phyloP scores from a whole-genome alignment of 2,329 filamentous ascomycete genomes.

The Mycosphaerella sp. region DNA sequence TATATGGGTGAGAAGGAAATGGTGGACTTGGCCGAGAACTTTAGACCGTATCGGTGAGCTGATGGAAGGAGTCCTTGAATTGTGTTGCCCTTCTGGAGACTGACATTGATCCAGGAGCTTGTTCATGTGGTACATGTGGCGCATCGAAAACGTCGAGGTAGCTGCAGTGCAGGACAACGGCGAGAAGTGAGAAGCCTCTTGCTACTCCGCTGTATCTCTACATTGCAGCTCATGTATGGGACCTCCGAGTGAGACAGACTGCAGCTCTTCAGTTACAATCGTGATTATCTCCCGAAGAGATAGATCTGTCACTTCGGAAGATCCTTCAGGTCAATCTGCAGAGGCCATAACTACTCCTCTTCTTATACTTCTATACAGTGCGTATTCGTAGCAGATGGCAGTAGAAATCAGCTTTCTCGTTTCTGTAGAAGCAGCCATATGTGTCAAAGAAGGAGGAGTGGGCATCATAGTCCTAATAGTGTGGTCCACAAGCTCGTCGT shows the following conservation, averaged over 20 bases:
- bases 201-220: background rate
- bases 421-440: too few relatives aligned
- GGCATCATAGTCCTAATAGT: too few relatives aligned
- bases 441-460: too few relatives aligned
- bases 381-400: too few relatives aligned
- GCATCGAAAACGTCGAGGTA: slow-evolving; percentile 23
- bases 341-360: too few relatives aligned
- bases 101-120: slow-evolving; percentile 54
- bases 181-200: background rate
- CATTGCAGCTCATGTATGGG: too few relatives aligned
- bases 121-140: slow-evolving; percentile 99
- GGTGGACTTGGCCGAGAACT: slow-evolving; percentile 71
- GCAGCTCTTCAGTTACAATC: background rate
- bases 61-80: background rate
- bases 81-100: slow-evolving; percentile 10
- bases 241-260: too few relatives aligned
- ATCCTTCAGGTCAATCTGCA: too few relatives aligned
- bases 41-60: slow-evolving; percentile 68
- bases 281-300: background rate
- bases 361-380: too few relatives aligned
- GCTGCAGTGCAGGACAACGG: slow-evolving; percentile 22
- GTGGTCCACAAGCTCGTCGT: too few relatives aligned
- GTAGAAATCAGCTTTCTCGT: too few relatives aligned
- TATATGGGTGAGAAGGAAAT: slow-evolving; percentile 96
- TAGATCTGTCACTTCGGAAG: background rate